A percentile compares a stretch with the other conserved stretches of the same genome.
phyloP scores from a whole-genome alignment of 345 rosid species.

The Moricandia arvensis region DNA sequence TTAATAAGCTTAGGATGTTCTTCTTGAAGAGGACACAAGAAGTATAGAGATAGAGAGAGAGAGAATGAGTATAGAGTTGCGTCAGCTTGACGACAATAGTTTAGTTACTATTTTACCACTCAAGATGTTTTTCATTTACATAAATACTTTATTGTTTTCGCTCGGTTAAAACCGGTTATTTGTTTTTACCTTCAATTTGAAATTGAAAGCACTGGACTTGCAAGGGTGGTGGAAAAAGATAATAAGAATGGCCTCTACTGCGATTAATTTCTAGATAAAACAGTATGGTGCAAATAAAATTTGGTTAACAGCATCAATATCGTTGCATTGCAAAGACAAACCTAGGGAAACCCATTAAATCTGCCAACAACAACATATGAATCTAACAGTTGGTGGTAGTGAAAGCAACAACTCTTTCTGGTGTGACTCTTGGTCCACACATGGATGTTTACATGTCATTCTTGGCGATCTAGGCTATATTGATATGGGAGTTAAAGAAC shows the following conservation, averaged over 20 bases:
- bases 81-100: slow-evolving; percentile 24
- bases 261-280: neutral
- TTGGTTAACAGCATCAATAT: neutral
- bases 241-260: neutral
- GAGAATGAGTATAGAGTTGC: slow-evolving; percentile 1
- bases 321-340: no score
- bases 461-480: no score
- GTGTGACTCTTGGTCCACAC: no score
- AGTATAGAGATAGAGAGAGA: neutral
- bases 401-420: no score
- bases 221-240: neutral
- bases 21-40: neutral
- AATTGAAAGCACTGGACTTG: neutral
- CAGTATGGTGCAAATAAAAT: neutral
- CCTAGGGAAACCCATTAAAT: no score
- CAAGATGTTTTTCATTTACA: neutral
- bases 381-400: no score
- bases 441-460: no score
- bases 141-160: neutral
- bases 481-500: no score
- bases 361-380: no score
- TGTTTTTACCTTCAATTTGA: neutral
- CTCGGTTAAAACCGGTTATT: slow-evolving; percentile 1
- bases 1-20: slow-evolving; percentile 23
- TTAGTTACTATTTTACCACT: slow-evolving; percentile 5